A percentile compares a stretch with the other conserved stretches of the same genome.
phyloP scores from a whole-genome alignment of 192 early-diverging fungal species.

The Entomortierella chlamydospora region DNA sequence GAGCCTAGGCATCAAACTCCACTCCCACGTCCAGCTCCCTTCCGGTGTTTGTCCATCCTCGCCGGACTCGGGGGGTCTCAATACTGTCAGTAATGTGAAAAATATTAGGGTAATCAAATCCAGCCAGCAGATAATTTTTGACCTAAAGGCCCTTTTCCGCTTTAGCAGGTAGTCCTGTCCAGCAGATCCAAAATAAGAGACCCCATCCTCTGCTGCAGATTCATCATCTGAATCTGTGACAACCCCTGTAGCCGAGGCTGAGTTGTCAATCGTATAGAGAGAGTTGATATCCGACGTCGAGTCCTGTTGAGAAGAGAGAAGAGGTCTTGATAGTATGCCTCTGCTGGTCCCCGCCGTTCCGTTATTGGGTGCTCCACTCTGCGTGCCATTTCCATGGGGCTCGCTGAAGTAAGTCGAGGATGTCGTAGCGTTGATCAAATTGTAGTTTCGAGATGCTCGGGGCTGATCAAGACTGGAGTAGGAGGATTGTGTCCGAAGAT shows the following conservation, averaged over 20 bases:
- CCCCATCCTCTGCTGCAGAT: conserved; percentile 9
- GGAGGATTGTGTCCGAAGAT: conserved; percentile 3
- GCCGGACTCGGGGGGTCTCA: not conserved
- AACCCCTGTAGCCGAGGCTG: not conserved
- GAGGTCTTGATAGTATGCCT: not conserved
- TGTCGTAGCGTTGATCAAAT: not conserved
- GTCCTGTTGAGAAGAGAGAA: not conserved
- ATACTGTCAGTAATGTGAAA: conserved; percentile 6
- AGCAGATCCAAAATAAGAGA: conserved; percentile 44
- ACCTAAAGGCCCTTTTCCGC: conserved; percentile 20
- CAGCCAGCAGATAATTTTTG: conserved; percentile 27
- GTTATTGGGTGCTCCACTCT: not conserved
- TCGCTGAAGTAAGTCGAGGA: not conserved
- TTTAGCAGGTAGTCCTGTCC: conserved; percentile 48
- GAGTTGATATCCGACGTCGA: conserved; percentile 29
- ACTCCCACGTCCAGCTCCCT: conserved; percentile 18
- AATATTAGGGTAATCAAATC: conserved; percentile 14
- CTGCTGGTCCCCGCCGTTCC: not conserved
- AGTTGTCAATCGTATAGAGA: conserved; percentile 45
- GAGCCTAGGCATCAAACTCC: conserved; percentile 14
- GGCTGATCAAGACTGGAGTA: not conserved
- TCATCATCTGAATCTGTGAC: not conserved
- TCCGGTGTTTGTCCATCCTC: not conserved
- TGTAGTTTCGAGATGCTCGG: not conserved
- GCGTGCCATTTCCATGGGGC: conserved; percentile 7